Evolutionary conservation across 2,329 filamentous ascomycete species (phyloP).

Genomic region (Trichophyton schoenleinii): DNA sequence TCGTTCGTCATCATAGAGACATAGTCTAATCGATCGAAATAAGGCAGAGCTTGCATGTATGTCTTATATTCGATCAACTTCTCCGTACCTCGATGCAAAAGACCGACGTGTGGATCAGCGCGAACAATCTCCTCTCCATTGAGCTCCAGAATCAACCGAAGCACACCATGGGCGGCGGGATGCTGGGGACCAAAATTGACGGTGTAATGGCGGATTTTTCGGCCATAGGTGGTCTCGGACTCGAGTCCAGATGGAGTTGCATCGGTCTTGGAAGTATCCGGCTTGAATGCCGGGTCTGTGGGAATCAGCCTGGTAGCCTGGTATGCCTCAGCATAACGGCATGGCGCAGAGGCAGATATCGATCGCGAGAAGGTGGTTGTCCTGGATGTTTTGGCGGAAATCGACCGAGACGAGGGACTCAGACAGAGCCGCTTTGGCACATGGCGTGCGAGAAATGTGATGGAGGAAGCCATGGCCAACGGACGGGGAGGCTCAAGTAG

Average conservation of each 20-base stretch:
- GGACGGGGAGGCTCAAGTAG: conserved; percentile 13
- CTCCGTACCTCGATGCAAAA: conserved; percentile 93
- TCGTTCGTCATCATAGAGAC: conserved; percentile 99
- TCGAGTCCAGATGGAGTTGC: conserved; percentile 30
- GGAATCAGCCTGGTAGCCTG: conserved; percentile 44
- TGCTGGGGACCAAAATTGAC: conserved; percentile 99
- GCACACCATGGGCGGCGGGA: conserved; percentile 93
- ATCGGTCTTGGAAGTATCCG: conserved; percentile 9
- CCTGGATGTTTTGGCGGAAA: conserved; percentile 24
- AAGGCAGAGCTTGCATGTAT: conserved; percentile 92
- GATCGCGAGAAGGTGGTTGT: conserved; percentile 38
- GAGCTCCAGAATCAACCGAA: conserved; percentile 92
- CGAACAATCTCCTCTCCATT: conserved; percentile 96
- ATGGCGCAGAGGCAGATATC: conserved; percentile 44
- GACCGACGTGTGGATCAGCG: conserved; percentile 88
- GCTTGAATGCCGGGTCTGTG: conserved; percentile 42
- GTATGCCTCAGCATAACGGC: conserved; percentile 40
- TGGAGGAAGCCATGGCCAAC: conserved; percentile 45
- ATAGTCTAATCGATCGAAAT: conserved; percentile 98
- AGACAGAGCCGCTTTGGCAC: conserved; percentile 48
- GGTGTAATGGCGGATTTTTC: conserved; percentile 97
- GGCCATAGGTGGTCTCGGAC: conserved; percentile 36
- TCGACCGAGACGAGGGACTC: conserved; percentile 35
- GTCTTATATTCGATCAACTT: conserved; percentile 99
- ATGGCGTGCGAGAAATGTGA: conserved; percentile 48